Percentiles rank a stretch among this genome's conserved stretches.
Conservation (phyloP, 2,329 filamentous ascomycete genomes). For the Coniochaeta hoffmannii region DNA sequence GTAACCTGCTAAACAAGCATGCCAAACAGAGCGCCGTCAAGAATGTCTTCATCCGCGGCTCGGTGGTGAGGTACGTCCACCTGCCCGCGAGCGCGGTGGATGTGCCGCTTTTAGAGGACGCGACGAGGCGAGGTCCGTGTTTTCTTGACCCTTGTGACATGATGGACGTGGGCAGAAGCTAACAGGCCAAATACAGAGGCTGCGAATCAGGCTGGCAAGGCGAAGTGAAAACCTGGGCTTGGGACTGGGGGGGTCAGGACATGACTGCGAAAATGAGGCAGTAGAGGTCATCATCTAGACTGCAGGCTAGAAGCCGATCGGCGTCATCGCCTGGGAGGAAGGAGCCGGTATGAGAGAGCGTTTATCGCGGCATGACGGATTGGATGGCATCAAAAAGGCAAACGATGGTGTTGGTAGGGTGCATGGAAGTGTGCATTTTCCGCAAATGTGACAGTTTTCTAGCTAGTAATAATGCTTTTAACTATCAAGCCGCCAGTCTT, state of each 20-base stretch:
- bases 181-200: conserved; percentile 36
- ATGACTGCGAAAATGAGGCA: not conserved
- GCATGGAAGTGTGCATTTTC: no score
- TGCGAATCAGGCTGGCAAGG: conserved; percentile 49
- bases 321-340: no score
- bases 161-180: not conserved
- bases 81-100: conserved; percentile 77
- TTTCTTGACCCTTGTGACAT: not conserved
- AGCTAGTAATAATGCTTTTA: no score
- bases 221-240: conserved; percentile 30
- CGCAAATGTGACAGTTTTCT: no score
- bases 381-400: no score
- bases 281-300: no score
- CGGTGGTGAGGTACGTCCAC: conserved; percentile 88
- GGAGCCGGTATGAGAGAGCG: no score
- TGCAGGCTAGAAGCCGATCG: no score
- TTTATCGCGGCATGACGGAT: no score
- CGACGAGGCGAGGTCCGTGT: conserved; percentile 69
- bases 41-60: conserved; percentile 92
- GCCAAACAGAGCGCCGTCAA: conserved; percentile 70
- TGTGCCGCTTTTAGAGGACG: conserved; percentile 81
- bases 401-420: no score
- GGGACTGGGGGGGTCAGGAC: not conserved
- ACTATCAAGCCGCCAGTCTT: no score
- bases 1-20: not conserved